phyloP scores from a whole-genome alignment of 73 alveolate species.

The Blepharisma stoltei region DNA sequence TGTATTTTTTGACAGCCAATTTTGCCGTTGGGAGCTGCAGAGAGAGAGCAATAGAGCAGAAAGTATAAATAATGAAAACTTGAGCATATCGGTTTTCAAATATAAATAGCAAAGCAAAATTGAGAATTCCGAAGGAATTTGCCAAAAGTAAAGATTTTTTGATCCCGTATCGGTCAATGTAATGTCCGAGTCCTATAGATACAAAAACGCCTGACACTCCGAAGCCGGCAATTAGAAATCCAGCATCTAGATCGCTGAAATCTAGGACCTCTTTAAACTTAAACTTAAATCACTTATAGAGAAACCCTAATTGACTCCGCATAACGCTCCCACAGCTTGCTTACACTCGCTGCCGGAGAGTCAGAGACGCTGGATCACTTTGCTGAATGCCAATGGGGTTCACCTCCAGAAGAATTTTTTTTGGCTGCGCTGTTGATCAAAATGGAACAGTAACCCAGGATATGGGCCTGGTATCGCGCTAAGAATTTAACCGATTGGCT shows the following conservation, averaged over 20 bases:
- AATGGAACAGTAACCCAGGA: too few relatives aligned
- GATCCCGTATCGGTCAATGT: constrained; percentile 2
- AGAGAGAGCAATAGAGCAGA: not conserved
- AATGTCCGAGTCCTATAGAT: not conserved
- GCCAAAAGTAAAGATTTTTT: not conserved
- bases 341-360: too few relatives aligned
- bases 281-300: too few relatives aligned
- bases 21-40: not conserved
- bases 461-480: too few relatives aligned
- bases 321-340: too few relatives aligned
- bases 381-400: too few relatives aligned
- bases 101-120: not conserved
- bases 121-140: not conserved
- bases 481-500: too few relatives aligned
- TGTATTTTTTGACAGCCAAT: constrained; percentile 7
- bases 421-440: too few relatives aligned
- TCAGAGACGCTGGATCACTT: too few relatives aligned
- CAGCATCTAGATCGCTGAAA: not conserved
- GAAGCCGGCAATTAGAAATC: not conserved
- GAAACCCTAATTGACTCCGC: too few relatives aligned
- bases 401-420: too few relatives aligned
- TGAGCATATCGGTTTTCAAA: not conserved
- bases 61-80: not conserved
- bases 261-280: not conserved
- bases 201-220: not conserved